Evolutionary conservation across 2,329 filamentous ascomycete species (phyloP).

Genomic region (Coccinonectria pachysandricola): DNA sequence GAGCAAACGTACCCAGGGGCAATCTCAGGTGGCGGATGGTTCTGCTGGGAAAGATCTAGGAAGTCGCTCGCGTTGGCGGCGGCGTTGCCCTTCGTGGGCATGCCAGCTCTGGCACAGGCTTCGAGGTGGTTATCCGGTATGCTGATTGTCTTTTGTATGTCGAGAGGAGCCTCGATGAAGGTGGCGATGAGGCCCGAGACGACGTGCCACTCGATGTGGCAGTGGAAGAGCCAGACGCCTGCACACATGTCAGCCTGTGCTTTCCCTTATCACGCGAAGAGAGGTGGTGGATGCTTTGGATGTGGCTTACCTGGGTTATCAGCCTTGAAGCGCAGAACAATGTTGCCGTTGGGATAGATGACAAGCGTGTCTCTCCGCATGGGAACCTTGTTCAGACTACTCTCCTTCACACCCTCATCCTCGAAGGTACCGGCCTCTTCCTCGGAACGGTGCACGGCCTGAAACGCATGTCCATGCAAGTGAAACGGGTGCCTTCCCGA

Average conservation of each 20-base stretch:
- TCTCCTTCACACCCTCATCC: slow-evolving; percentile 25
- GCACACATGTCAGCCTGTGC: no score
- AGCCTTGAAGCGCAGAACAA: slow-evolving; percentile 57
- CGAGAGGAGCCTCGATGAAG: slow-evolving; percentile 52
- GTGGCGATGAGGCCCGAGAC: slow-evolving; percentile 53
- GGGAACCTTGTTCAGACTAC: slow-evolving; percentile 43
- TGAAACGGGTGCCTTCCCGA: slow-evolving; percentile 65
- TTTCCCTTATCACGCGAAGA: not conserved
- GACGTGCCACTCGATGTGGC: slow-evolving; percentile 73
- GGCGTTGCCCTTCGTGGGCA: slow-evolving; percentile 57
- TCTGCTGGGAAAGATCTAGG: slow-evolving; percentile 54
- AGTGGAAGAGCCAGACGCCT: slow-evolving; percentile 67
- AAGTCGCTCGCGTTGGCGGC: slow-evolving; percentile 58
- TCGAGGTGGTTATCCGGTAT: slow-evolving; percentile 52
- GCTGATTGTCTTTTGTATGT: slow-evolving; percentile 48
- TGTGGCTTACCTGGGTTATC: slow-evolving; percentile 49
- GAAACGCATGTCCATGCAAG: slow-evolving; percentile 68
- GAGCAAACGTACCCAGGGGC: slow-evolving; percentile 45
- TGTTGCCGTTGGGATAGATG: slow-evolving; percentile 54
- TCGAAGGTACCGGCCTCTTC: slow-evolving; percentile 49
- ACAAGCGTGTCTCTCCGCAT: slow-evolving; percentile 61
- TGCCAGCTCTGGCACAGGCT: slow-evolving; percentile 42
- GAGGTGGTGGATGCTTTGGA: not conserved
- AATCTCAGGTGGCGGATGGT: slow-evolving; percentile 41
- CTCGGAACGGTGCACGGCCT: slow-evolving; percentile 50